Conservation (phyloP, 179 eudicot species). For the Carnegiea gigantea region DNA sequence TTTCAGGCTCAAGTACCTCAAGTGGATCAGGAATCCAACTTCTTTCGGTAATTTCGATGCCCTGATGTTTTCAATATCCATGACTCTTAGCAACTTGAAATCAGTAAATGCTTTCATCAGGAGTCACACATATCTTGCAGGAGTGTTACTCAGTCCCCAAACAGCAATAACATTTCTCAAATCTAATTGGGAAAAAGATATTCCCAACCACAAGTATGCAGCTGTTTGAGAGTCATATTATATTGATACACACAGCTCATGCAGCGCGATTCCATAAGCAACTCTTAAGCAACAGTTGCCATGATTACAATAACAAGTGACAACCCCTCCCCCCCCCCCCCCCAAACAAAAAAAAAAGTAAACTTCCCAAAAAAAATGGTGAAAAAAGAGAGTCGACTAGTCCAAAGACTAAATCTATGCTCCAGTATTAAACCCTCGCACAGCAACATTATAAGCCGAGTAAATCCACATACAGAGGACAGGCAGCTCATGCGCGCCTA, state of each 20-base stretch:
- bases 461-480: background rate
- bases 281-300: background rate
- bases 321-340: background rate
- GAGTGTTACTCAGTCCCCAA: no score
- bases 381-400: background rate
- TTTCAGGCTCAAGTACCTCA: constrained; percentile 34
- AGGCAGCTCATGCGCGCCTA: constrained; percentile 25
- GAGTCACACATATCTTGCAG: no score
- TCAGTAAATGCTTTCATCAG: constrained; percentile 9
- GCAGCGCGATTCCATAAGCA: background rate
- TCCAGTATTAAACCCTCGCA: background rate
- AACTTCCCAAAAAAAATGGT: background rate
- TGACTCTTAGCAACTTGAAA: constrained; percentile 30
- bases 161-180: background rate
- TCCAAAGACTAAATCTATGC: background rate
- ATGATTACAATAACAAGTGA: no score
- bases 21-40: constrained; percentile 27
- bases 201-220: background rate
- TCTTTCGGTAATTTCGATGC: constrained; percentile 7
- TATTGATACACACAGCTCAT: background rate
- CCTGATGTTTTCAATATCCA: constrained; percentile 26
- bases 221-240: background rate
- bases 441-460: background rate
- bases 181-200: background rate
- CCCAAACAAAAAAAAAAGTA: no score